Base-by-base conservation (phyloP, 352 stramenopile genomes). In the Globisporangium rhizosaccharum region DNA sequence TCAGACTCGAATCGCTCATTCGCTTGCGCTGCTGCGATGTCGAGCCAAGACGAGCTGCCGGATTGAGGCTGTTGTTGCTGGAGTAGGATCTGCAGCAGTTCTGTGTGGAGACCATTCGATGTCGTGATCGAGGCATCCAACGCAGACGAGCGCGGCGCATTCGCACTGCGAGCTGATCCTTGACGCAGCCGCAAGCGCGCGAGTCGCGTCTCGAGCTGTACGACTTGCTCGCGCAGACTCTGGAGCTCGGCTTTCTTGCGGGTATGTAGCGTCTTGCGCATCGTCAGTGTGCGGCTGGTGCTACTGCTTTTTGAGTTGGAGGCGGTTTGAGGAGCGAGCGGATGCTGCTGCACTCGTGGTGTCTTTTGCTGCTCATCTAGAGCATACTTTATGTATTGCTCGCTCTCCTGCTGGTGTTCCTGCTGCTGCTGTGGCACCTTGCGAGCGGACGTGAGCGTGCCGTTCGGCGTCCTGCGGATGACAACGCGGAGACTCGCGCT, bases 161-260 rank as follows among this genome's bases (percentile, higher is more conserved):
- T 25, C 15, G 8, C 18, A 14, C 33, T 44, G 44, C 10, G 44
- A 0, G 18, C 18, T 4, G 44, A 11, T 49, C 15, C 15, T 25
- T 26, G 44, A 6, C n/a, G 51, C 3, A 47, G 10, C 1, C 33
- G 51, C 8, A 56, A 33, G 1, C 28, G 26, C 11, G 41, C 23
- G 41, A 59, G 53, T 12, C 20, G 42, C 41, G 53, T n/a, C 42
- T 59, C 41, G 28, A 59, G 42, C 26, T 25, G 25, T 9, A 20
- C n/a, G 25, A 28, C 28, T 11, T 59, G 41, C 1, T 51, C 42
- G 28, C 53, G 53, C 42, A 59, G 28, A 15, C 18, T 42, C 53
- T 51, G 23, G 17, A 30, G 12, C 42, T 59, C 53, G 20, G 44
- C 30, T 39, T 59, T 59, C 42, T 44, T 59, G 53, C 53, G 42